Evolutionary conservation across 2,329 filamentous ascomycete genomes (phyloP).

Genomic region (Sporothrix phasma): DNA sequence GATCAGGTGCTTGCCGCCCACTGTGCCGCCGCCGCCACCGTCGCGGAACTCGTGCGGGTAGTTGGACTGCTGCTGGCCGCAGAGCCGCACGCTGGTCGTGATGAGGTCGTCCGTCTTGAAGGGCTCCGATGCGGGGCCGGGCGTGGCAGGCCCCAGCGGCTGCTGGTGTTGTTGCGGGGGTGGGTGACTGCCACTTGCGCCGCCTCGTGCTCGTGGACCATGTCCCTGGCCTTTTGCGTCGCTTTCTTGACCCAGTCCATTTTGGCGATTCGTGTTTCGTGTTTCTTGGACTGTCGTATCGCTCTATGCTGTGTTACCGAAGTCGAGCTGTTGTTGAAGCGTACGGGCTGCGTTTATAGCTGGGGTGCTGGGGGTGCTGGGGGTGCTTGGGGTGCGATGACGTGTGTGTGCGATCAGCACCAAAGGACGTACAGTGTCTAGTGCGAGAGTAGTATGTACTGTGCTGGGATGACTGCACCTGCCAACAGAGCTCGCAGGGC

Average conservation of each 20-base stretch:
- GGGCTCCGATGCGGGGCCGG: background rate
- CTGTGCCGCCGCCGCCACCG: slow-evolving; percentile 19
- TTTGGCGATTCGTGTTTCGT: background rate
- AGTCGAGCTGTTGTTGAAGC: background rate
- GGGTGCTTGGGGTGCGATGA: too few relatives aligned
- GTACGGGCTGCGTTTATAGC: background rate
- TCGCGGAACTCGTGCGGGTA: slow-evolving; percentile 19
- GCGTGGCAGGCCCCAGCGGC: background rate
- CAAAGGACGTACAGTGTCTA: background rate
- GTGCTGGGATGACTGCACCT: background rate
- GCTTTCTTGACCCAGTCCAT: slow-evolving; percentile 16
- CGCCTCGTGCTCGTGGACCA: slow-evolving; percentile 11
- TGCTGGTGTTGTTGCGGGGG: background rate
- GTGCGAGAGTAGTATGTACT: background rate
- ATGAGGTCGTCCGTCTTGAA: slow-evolving; percentile 9
- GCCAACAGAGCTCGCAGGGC: background rate
- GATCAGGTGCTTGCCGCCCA: slow-evolving; percentile 16
- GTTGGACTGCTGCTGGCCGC: slow-evolving; percentile 17
- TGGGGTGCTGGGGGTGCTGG: too few relatives aligned
- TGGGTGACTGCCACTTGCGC: background rate
- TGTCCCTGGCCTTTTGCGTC: slow-evolving; percentile 7
- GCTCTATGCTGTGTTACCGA: background rate
- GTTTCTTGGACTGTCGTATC: background rate
- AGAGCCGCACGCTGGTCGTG: slow-evolving; percentile 5
- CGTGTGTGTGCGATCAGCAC: background rate